Evolutionary conservation across 139 green algal species (phyloP).

Genomic region (Nannochloris sp.): DNA sequence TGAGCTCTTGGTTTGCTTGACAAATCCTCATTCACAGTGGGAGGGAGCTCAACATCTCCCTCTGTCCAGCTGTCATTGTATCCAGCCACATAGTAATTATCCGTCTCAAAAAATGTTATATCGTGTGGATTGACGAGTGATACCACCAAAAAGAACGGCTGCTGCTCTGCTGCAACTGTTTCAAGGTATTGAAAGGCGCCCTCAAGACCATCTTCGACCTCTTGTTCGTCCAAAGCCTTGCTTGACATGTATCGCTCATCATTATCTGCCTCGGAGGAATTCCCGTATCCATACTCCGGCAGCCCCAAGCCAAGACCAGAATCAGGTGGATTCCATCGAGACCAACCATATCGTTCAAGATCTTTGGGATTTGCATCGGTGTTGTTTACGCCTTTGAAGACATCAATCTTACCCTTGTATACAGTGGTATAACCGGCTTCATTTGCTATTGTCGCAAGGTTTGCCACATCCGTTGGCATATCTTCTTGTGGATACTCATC

Average conservation of each 20-base stretch:
- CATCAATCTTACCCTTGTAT: conserved; percentile 23
- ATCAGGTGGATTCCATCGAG: conserved; percentile 14
- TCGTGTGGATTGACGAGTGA: conserved; percentile 22
- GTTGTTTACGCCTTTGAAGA: conserved; percentile 13
- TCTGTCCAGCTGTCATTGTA: not conserved
- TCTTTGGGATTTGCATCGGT: conserved; percentile 1
- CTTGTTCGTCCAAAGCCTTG: not conserved
- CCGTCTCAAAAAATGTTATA: conserved; percentile 11
- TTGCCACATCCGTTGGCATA: conserved; percentile 6
- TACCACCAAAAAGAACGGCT: conserved; percentile 21
- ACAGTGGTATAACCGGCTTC: conserved; percentile 14
- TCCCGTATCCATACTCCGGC: conserved; percentile 6
- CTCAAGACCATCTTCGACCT: conserved; percentile 4
- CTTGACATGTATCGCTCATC: conserved; percentile 13
- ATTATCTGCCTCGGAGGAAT: conserved; percentile 9
- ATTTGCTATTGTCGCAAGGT: conserved; percentile 7
- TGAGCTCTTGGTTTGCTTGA: conserved; percentile 12
- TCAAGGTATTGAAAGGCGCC: conserved; percentile 14
- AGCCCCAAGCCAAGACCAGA: conserved; percentile 7
- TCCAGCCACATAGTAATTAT: not conserved
- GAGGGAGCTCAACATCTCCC: conserved; percentile 3
- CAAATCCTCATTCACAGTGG: conserved; percentile 11
- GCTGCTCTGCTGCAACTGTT: not conserved
- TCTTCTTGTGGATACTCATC: conserved; percentile 9
- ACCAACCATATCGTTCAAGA: conserved; percentile 12